Conservation (phyloP, 257 asterid species). For the Primulina tabacum region DNA sequence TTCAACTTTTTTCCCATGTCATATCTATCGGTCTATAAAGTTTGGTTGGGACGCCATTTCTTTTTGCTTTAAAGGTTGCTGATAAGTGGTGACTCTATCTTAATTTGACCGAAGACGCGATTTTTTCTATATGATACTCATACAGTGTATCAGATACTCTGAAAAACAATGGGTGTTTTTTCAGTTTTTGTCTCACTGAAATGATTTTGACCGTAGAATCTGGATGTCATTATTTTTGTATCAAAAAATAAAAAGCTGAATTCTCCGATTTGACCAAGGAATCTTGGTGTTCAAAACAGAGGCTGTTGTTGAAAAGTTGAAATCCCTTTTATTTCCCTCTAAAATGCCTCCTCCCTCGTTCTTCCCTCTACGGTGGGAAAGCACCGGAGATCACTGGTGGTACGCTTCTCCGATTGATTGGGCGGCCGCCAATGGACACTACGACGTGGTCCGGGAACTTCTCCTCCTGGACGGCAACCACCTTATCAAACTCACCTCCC, state of each 20-base stretch:
- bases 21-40: no score
- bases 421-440: constrained; percentile 98
- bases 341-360: constrained; percentile 64
- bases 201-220: no score
- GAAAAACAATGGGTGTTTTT: no score
- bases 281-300: constrained; percentile 1
- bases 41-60: no score
- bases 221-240: no score
- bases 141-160: no score
- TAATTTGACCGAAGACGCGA: no score
- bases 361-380: constrained; percentile 96
- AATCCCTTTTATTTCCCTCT: neutral
- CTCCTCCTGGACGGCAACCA: constrained; percentile 92
- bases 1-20: no score
- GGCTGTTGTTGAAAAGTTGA: constrained; percentile 17
- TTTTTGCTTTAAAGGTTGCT: neutral
- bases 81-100: neutral
- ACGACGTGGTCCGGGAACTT: constrained; percentile 78
- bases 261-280: constrained; percentile 14
- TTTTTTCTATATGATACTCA: no score
- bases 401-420: constrained; percentile 94
- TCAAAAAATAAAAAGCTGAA: neutral
- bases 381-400: constrained; percentile 99
- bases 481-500: constrained; percentile 80
- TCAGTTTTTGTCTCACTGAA: no score